phyloP scores from a whole-genome alignment of 2,329 filamentous ascomycete species.

The Xylaria arbuscula region DNA sequence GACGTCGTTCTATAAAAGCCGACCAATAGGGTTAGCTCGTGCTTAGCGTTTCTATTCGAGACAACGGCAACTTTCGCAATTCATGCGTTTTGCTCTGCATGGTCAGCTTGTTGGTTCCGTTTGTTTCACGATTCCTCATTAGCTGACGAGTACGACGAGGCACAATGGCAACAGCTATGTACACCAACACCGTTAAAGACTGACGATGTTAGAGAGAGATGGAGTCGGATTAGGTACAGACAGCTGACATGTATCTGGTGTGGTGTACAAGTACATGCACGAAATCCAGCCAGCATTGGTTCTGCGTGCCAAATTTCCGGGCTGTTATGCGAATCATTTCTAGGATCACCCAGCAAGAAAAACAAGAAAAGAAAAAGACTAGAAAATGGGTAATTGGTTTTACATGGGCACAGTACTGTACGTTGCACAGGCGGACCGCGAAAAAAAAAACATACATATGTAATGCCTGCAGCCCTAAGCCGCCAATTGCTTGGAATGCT shows the following conservation, averaged over 20 bases:
- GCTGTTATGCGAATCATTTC: slow-evolving; percentile 30
- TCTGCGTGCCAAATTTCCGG: slow-evolving; percentile 32
- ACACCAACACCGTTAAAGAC: not conserved
- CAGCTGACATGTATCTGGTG: slow-evolving; percentile 1
- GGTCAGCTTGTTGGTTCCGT: slow-evolving; percentile 38
- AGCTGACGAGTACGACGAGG: slow-evolving; percentile 39
- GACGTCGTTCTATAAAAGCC: slow-evolving; percentile 26
- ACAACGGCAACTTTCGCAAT: slow-evolving; percentile 34
- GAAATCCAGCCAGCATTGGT: slow-evolving; percentile 27
- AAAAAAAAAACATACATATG: not conserved
- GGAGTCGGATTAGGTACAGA: not conserved
- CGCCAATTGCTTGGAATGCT: slow-evolving; percentile 20
- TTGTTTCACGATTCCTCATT: slow-evolving; percentile 38
- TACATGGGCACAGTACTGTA: not conserved
- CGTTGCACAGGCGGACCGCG: slow-evolving; percentile 6
- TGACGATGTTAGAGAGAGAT: not conserved
- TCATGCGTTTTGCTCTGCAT: slow-evolving; percentile 41
- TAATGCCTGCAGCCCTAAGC: slow-evolving; percentile 13
- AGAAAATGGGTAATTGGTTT: not conserved
- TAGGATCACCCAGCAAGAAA: slow-evolving; percentile 8
- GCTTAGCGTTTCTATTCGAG: slow-evolving; percentile 37
- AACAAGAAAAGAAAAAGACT: slow-evolving; percentile 2
- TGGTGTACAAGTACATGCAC: slow-evolving; percentile 22
- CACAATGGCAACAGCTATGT: not conserved
- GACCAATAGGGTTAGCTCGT: slow-evolving; percentile 26